A percentile compares a stretch with the other conserved stretches of the same genome.
phyloP scores from a whole-genome alignment of 2,329 filamentous ascomycete species.

The Thielaviopsis musarum region DNA sequence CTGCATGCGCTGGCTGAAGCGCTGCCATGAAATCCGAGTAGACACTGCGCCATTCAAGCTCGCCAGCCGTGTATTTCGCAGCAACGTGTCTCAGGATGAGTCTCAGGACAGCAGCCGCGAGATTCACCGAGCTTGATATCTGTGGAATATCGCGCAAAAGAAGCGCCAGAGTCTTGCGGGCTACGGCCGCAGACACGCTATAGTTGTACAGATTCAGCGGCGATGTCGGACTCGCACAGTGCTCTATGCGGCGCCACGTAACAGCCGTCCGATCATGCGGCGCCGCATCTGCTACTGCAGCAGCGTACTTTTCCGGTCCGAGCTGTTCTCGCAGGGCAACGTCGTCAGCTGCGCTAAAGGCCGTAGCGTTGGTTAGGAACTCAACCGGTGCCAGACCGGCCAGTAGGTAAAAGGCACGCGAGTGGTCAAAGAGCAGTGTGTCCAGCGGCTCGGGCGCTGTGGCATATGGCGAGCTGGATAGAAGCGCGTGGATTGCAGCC shows the following conservation, averaged over 20 bases:
- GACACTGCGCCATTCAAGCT: neutral
- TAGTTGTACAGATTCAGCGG: neutral
- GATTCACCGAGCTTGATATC: neutral
- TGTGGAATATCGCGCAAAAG: neutral
- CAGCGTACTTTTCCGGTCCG: neutral
- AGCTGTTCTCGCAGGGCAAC: neutral
- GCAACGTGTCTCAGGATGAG: neutral
- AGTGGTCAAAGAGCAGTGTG: neutral
- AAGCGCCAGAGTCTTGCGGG: neutral
- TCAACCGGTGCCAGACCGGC: neutral
- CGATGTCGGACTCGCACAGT: neutral
- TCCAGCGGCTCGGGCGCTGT: neutral
- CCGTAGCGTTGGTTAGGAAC: neutral
- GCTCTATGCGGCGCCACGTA: neutral
- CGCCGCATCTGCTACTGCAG: neutral
- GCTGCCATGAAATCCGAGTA: neutral
- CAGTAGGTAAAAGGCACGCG: neutral
- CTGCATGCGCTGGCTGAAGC: neutral
- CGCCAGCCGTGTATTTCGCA: neutral
- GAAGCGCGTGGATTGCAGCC: neutral
- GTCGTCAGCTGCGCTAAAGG: neutral
- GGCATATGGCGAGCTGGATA: neutral
- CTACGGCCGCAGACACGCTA: neutral
- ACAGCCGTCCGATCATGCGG: neutral
- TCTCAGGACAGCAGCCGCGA: neutral